Evolutionary conservation across 78 protist species (phyloP).

Genomic region (slime mould (Dictyostelium discoideum)): DNA sequence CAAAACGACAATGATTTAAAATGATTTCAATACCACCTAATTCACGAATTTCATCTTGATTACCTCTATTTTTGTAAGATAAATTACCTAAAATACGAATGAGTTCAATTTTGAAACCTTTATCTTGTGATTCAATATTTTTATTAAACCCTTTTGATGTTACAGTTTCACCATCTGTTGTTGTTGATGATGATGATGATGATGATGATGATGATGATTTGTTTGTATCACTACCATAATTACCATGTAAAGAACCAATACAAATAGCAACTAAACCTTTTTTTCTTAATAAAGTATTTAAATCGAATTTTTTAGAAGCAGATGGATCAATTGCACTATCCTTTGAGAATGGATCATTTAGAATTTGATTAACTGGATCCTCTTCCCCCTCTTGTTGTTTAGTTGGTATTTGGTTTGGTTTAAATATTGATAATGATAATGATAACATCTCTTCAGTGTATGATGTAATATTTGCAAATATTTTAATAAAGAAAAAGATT

Average conservation of each 20-base stretch:
- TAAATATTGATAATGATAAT: background rate
- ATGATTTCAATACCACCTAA: slow-evolving; percentile 67
- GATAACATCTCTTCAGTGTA: slow-evolving; percentile 65
- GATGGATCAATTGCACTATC: background rate
- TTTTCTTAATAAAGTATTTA: slow-evolving; percentile 41
- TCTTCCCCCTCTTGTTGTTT: background rate
- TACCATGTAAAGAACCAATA: slow-evolving; percentile 73
- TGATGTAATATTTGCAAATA: slow-evolving; percentile 59
- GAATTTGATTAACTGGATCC: background rate
- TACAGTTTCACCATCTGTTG: background rate
- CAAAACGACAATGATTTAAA: slow-evolving; percentile 69
- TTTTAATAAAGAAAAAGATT: slow-evolving; percentile 49
- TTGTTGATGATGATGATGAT: background rate
- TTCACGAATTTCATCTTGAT: slow-evolving; percentile 78
- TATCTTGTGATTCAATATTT: slow-evolving; percentile 12
- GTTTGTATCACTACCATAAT: background rate
- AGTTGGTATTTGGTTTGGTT: background rate
- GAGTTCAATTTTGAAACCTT: slow-evolving; percentile 49
- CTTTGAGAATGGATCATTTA: background rate
- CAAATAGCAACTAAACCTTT: slow-evolving; percentile 63
- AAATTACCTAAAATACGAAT: slow-evolving; percentile 65
- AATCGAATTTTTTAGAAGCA: background rate
- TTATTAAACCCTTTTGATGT: slow-evolving; percentile 21
- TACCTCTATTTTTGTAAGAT: slow-evolving; percentile 24
- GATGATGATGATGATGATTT: background rate